These are phyloP conservation scores for Balansia obtecta DNA, from an alignment of 2,329 filamentous ascomycete species.

Conservation along the genomic window DNA sequence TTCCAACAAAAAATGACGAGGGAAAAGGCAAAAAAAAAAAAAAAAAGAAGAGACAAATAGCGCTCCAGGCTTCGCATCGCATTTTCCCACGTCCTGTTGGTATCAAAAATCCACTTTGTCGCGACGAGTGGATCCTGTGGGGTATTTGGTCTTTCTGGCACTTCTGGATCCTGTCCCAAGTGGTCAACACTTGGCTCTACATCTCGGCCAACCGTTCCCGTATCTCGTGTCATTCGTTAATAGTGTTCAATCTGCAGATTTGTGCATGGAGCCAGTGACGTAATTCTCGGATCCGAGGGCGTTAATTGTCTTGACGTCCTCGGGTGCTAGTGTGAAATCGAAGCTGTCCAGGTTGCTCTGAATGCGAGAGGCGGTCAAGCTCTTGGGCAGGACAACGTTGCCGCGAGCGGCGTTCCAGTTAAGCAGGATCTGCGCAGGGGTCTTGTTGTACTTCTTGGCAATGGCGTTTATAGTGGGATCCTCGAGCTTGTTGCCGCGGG, in stretches of 20 bases:
- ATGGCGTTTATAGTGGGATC: slow-evolving; percentile 49
- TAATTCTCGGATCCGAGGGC: slow-evolving; percentile 54
- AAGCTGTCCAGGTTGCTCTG: slow-evolving; percentile 52
- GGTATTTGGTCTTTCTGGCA: neutral
- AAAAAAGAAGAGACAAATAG: neutral
- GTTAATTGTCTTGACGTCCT: slow-evolving; percentile 51
- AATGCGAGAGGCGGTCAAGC: slow-evolving; percentile 50
- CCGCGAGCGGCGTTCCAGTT: slow-evolving; percentile 69
- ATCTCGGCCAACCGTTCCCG: neutral
- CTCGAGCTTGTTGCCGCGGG: slow-evolving; percentile 29
- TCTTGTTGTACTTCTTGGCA: slow-evolving; percentile 57
- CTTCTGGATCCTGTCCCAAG: slow-evolving; percentile 1
- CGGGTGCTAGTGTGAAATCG: slow-evolving; percentile 45
- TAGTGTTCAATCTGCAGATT: slow-evolving; percentile 22
- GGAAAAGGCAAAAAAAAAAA: neutral
- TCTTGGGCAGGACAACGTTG: slow-evolving; percentile 66
- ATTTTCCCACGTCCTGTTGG: neutral
- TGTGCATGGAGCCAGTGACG: slow-evolving; percentile 45
- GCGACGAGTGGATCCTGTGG: neutral
- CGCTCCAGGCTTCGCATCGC: neutral
- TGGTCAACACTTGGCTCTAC: slow-evolving; percentile 1
- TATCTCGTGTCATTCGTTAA: neutral
- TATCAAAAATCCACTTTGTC: neutral
- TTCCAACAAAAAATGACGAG: too few relatives aligned
- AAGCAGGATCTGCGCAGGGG: slow-evolving; percentile 62